A percentile compares a stretch with the other conserved stretches of the same genome.
phyloP scores from a whole-genome alignment of 2,329 filamentous ascomycete genomes.

The Alternaria ventricosa region DNA sequence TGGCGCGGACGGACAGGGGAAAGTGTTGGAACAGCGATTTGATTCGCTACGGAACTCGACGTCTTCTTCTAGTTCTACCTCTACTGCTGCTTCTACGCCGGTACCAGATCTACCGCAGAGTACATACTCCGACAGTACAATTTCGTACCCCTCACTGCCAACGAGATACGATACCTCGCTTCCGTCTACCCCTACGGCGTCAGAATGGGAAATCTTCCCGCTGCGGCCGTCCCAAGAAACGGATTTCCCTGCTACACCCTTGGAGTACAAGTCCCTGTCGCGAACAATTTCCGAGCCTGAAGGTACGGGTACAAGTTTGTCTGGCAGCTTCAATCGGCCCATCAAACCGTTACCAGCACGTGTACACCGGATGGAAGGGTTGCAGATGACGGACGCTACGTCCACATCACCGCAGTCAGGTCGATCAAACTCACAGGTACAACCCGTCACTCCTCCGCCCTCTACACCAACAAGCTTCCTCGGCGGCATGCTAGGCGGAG shows the following conservation, averaged over 20 bases:
- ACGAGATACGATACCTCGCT: not conserved
- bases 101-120: not conserved
- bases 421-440: not conserved
- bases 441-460: not conserved
- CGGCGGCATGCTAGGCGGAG: not conserved
- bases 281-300: slow-evolving; percentile 5
- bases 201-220: not conserved
- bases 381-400: not conserved
- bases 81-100: not conserved
- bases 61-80: not conserved
- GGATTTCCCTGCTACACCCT: not conserved
- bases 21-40: not conserved
- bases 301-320: slow-evolving; percentile 8
- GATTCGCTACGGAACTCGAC: not conserved
- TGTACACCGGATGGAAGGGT: not conserved
- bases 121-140: not conserved
- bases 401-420: too few relatives aligned
- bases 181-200: not conserved
- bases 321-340: slow-evolving; percentile 11
- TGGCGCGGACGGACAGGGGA: not conserved
- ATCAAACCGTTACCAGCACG: not conserved
- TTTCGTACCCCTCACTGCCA: not conserved
- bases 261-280: not conserved
- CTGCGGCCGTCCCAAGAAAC: not conserved
- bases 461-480: not conserved